Evolutionary conservation across 441 rosid species (phyloP).

Genomic region (Syzygium malaccense): DNA sequence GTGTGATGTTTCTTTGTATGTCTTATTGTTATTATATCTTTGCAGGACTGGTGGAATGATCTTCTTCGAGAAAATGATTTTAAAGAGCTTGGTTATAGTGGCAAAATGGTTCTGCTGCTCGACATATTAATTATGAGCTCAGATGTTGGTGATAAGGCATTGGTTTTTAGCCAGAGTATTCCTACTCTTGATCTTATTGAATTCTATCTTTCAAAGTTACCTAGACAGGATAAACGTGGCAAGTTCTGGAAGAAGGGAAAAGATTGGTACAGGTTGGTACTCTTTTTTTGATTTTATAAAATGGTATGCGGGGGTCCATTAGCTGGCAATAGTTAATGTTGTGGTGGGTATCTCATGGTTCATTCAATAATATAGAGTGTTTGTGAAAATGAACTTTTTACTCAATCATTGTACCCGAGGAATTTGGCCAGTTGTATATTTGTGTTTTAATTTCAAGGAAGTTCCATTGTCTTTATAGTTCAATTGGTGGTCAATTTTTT

Average conservation of each 20-base stretch:
- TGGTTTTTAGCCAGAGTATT: slow-evolving; percentile 99
- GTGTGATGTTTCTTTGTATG: neutral
- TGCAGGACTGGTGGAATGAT: slow-evolving; percentile 98
- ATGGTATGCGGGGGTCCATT: neutral
- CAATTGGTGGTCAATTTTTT: neutral
- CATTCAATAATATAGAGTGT: neutral
- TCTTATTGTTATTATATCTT: neutral
- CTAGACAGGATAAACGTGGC: slow-evolving; percentile 65
- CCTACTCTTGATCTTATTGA: slow-evolving; percentile 98
- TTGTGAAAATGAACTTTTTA: neutral
- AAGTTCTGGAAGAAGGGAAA: slow-evolving; percentile 95
- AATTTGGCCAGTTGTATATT: neutral
- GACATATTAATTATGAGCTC: slow-evolving; percentile 81
- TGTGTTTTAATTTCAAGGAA: neutral
- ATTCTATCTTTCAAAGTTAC: slow-evolving; percentile 76
- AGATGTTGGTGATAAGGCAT: slow-evolving; percentile 79
- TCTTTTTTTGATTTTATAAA: neutral
- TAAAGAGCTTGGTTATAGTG: slow-evolving; percentile 72
- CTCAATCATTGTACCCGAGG: neutral
- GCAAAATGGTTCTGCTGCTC: slow-evolving; percentile 96
- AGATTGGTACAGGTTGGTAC: slow-evolving; percentile 96
- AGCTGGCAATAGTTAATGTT: neutral
- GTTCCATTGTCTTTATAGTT: neutral
- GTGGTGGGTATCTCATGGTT: neutral
- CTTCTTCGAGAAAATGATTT: slow-evolving; percentile 72